phyloP scores from a whole-genome alignment of 257 asterid species.

The Petunia axillaris region DNA sequence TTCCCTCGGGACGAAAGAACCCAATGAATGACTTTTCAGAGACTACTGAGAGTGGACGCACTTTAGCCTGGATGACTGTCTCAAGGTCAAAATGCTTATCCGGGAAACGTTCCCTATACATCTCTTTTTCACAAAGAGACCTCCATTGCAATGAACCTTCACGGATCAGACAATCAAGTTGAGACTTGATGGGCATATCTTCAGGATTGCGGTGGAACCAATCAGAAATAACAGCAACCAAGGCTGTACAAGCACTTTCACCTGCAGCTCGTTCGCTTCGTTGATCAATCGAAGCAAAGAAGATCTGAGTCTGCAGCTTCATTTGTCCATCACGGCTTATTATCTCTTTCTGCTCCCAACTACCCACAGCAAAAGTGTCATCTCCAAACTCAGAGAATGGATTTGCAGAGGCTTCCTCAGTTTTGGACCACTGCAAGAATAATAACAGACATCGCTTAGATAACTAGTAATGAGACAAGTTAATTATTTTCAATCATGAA shows the following conservation, averaged over 20 bases:
- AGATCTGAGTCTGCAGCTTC: slow-evolving; percentile 27
- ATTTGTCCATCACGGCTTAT: slow-evolving; percentile 30
- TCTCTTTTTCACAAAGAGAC: slow-evolving; percentile 22
- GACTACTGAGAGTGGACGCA: slow-evolving; percentile 26
- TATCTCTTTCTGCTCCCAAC: slow-evolving; percentile 33
- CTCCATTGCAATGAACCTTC: slow-evolving; percentile 32
- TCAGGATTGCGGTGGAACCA: slow-evolving; percentile 27
- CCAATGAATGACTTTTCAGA: slow-evolving; percentile 28
- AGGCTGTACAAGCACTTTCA: slow-evolving; percentile 33
- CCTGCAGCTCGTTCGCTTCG: slow-evolving; percentile 31
- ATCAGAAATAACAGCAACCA: slow-evolving; percentile 31
- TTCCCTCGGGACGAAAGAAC: slow-evolving; percentile 28
- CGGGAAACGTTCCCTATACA: slow-evolving; percentile 18
- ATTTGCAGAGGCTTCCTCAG: neutral
- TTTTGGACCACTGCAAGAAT: slow-evolving; percentile 26
- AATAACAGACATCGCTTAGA: neutral
- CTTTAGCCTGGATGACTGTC: slow-evolving; percentile 24
- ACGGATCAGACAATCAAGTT: slow-evolving; percentile 25
- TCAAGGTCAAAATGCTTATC: slow-evolving; percentile 32
- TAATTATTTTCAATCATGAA: neutral
- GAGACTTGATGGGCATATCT: slow-evolving; percentile 26
- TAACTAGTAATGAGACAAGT: neutral
- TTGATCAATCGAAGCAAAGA: slow-evolving; percentile 35
- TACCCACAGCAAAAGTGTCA: slow-evolving; percentile 26
- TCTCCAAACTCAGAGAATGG: slow-evolving; percentile 27